These are phyloP conservation scores for Coelastrella sp. DNA, from an alignment of 139 green algal species.

Conservation along the genomic window DNA sequence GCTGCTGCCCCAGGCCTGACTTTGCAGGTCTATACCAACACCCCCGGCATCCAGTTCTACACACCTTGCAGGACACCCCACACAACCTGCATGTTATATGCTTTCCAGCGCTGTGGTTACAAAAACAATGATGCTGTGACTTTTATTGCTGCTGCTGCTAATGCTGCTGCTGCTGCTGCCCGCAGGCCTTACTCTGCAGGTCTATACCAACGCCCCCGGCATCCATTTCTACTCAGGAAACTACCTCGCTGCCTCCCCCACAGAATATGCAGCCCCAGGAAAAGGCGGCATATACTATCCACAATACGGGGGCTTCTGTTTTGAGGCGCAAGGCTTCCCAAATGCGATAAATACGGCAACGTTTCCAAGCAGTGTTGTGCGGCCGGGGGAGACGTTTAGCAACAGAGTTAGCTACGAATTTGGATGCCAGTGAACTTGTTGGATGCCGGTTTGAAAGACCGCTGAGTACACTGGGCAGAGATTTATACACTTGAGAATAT, in stretches of 20 bases:
- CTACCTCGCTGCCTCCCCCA: neutral
- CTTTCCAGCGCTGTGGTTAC: too few relatives aligned
- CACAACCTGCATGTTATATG: too few relatives aligned
- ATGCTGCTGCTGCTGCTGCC: neutral
- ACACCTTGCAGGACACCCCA: too few relatives aligned
- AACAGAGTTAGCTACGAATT: slow-evolving; percentile 12
- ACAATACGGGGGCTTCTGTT: slow-evolving; percentile 28
- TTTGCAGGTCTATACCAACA: too few relatives aligned
- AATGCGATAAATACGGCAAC: slow-evolving; percentile 32
- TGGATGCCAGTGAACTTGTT: neutral
- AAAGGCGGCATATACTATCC: slow-evolving; percentile 13
- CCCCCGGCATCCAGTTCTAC: too few relatives aligned
- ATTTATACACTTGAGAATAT: too few relatives aligned
- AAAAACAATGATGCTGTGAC: neutral
- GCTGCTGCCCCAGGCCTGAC: neutral
- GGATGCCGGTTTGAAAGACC: too few relatives aligned
- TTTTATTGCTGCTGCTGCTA: neutral
- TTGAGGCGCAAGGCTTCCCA: slow-evolving; percentile 35
- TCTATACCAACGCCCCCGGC: slow-evolving; percentile 13
- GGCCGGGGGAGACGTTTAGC: neutral
- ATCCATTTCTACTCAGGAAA: slow-evolving; percentile 43
- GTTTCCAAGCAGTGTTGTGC: slow-evolving; percentile 30
- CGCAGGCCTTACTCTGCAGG: neutral
- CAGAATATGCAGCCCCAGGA: neutral
- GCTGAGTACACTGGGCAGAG: too few relatives aligned